Conservation (phyloP, 2,329 filamentous ascomycete species). For the Catunica adiposa region DNA sequence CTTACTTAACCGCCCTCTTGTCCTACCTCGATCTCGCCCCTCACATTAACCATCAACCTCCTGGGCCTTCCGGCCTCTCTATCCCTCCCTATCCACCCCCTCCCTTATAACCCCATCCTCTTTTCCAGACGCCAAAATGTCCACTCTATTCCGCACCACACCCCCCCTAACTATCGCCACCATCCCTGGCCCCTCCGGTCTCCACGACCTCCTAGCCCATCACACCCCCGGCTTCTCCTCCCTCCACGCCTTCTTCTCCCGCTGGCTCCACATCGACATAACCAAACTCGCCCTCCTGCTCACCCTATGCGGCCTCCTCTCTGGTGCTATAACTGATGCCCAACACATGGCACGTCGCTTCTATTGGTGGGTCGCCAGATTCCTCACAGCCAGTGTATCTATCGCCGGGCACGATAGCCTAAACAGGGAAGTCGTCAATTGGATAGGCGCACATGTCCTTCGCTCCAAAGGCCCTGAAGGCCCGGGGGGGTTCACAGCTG, state of each 20-base stretch:
- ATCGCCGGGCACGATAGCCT: constrained; percentile 23
- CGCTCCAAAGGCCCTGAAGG: constrained; percentile 16
- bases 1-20: no score
- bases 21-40: no score
- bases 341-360: constrained; percentile 19
- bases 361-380: constrained; percentile 23
- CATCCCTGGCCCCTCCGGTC: background rate
- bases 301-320: constrained; percentile 22
- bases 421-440: constrained; percentile 25
- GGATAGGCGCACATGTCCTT: constrained; percentile 23
- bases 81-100: background rate
- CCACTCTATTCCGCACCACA: background rate
- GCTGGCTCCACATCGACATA: constrained; percentile 23
- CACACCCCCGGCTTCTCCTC: constrained; percentile 9
- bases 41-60: no score
- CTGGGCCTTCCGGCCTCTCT: background rate
- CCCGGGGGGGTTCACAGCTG: background rate
- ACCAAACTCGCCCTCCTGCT: constrained; percentile 21
- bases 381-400: constrained; percentile 24
- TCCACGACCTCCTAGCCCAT: constrained; percentile 6
- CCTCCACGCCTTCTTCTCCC: constrained; percentile 19
- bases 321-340: constrained; percentile 20
- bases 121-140: background rate
- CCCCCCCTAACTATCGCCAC: background rate
- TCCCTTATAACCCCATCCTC: background rate